Conservation (phyloP, 2,329 filamentous ascomycete species). For the Colletotrichum shisoi region DNA sequence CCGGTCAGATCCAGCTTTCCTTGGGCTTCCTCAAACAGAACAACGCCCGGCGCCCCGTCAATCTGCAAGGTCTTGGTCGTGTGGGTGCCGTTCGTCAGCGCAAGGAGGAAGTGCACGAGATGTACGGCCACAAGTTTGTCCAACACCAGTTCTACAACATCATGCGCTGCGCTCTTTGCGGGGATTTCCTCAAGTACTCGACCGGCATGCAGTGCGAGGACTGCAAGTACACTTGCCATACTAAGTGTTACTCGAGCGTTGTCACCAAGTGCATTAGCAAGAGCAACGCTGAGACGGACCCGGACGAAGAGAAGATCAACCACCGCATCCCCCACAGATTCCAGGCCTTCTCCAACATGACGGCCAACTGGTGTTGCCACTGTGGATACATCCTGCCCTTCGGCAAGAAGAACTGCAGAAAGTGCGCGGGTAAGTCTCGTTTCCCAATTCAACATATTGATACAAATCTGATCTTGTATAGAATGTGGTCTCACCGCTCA, state of each 20-base stretch:
- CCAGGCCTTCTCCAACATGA: slow-evolving; percentile 95
- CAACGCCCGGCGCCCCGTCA: slow-evolving; percentile 81
- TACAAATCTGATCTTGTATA: slow-evolving; percentile 49
- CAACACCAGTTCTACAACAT: slow-evolving; percentile 99
- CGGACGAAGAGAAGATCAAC: slow-evolving; percentile 99
- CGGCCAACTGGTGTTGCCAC: slow-evolving; percentile 99
- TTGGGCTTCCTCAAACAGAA: slow-evolving; percentile 92
- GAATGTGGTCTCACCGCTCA: slow-evolving; percentile 95
- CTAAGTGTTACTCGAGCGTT: slow-evolving; percentile 94
- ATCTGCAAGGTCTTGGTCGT: slow-evolving; percentile 88
- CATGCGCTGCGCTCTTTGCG: slow-evolving; percentile 97
- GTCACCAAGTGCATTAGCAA: slow-evolving; percentile 99
- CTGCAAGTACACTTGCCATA: slow-evolving; percentile 99
- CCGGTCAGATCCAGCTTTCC: slow-evolving; percentile 88
- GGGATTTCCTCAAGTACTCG: slow-evolving; percentile 97
- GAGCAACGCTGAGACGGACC: slow-evolving; percentile 96
- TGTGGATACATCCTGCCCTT: slow-evolving; percentile 96
- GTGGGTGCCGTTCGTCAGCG: slow-evolving; percentile 96
- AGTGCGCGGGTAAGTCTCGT: slow-evolving; percentile 78
- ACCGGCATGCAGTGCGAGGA: slow-evolving; percentile 99
- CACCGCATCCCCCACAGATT: slow-evolving; percentile 98
- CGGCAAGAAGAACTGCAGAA: slow-evolving; percentile 92
- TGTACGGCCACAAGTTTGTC: slow-evolving; percentile 99
- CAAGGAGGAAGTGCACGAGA: slow-evolving; percentile 98
- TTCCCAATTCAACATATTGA: slow-evolving; percentile 1